Evolutionary conservation across 2,329 filamentous ascomycete genomes (phyloP), one percentile per base, ranked within the genome.

Genomic region (Cercospora canescens): DNA sequence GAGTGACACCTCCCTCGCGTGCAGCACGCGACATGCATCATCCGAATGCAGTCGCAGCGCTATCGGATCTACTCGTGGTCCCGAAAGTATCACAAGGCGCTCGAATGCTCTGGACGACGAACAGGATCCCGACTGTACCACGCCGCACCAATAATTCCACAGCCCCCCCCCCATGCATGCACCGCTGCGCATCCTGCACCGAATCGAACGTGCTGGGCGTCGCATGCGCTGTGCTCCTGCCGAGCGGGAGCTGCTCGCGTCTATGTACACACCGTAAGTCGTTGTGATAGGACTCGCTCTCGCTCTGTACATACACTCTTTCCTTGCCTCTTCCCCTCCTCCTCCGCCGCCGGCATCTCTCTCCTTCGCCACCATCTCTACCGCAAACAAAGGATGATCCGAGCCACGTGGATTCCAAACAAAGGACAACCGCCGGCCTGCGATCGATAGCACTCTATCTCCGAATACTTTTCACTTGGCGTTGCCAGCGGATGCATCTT

Each of bases 61-160:
- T 60, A 58, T 60, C 60, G 35, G 61, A 65, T 65, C 60, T 50
- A 41, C 65, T 60, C 56, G 54, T 68, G 68, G 62, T 62, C 63
- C 66, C 66, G 68, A 67, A 64, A 60, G 69, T 67, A 58, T 59
- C 60, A 69, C 66, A 69, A 58, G 63, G 69, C 67, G 69, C 65
- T 63, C 28, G 55, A 41, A 39, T 37, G 34, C 60, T 62, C 64
- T 65, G 64, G 55, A 58, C 64, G 32, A 64, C 66, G 62, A 61
- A 52, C 65, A 62, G 54, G 45, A 63, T 60, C 35, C 64, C 64
- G 66, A 66, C 30, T 16, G 64, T 69, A 62, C 57, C 45, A 70
- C 69, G 69, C 62, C 58, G 67, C 67, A 69, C 67, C 68, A 69
- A 70, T 70, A 66, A 67, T 61, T 54, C 34, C 60, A 50, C 45